Evolutionary conservation across 305 asterid species (phyloP).

Genomic region (Fraxinus sp.): DNA sequence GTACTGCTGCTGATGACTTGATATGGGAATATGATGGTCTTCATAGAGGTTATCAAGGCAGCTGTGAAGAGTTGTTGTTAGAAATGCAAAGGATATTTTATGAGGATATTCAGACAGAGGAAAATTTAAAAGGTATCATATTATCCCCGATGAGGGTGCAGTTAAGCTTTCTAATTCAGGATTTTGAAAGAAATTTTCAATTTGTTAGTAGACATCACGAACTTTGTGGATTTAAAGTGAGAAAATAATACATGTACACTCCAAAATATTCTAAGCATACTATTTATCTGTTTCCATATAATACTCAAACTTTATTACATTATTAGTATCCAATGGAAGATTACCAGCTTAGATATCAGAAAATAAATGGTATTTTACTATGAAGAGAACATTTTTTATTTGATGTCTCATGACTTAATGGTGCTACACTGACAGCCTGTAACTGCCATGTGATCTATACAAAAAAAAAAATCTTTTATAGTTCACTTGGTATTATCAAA

Average conservation of each 20-base stretch:
- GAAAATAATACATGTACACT: constrained; percentile 1
- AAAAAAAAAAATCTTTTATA: neutral
- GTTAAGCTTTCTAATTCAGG: neutral
- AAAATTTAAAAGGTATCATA: constrained; percentile 46
- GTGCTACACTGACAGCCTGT: neutral
- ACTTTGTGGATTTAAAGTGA: constrained; percentile 3
- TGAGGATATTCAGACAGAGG: constrained; percentile 62
- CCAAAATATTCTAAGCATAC: constrained; percentile 10
- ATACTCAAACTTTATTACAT: constrained; percentile 5
- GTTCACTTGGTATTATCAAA: constrained; percentile 10
- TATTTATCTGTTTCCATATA: neutral
- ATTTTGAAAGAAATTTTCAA: constrained; percentile 8
- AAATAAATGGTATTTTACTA: neutral
- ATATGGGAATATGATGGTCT: constrained; percentile 91
- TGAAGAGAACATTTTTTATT: neutral
- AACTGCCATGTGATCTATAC: neutral
- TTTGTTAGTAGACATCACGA: neutral
- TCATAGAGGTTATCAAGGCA: constrained; percentile 63
- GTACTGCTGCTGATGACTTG: constrained; percentile 48
- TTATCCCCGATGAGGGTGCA: neutral
- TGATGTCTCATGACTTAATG: neutral
- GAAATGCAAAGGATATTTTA: constrained; percentile 90
- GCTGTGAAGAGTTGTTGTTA: constrained; percentile 76
- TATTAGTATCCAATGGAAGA: neutral
- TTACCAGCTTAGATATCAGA: neutral